Conservation (phyloP, 2,329 filamentous ascomycete genomes). For the Rutstroemia sp. region DNA sequence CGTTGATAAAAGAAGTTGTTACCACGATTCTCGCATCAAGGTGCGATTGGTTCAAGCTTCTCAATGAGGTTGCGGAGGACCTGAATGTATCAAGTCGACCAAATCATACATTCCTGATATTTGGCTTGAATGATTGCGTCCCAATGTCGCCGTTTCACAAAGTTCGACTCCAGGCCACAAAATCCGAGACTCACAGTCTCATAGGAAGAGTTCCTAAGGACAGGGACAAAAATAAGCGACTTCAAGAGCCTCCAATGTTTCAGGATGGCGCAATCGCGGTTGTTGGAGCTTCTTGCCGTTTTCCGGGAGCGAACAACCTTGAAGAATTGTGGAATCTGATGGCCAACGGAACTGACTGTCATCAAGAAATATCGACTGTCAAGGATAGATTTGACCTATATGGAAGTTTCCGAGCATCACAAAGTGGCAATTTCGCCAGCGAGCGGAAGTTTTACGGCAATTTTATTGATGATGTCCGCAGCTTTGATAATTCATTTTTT, state of each 20-base stretch:
- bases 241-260: background rate
- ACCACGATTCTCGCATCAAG: constrained; percentile 6
- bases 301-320: constrained; percentile 41
- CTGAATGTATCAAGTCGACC: background rate
- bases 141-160: background rate
- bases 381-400: constrained; percentile 10
- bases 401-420: constrained; percentile 8
- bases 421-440: background rate
- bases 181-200: background rate
- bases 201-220: background rate
- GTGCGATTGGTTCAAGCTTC: constrained; percentile 11
- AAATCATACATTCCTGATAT: background rate
- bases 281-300: constrained; percentile 44
- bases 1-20: background rate
- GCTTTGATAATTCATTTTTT: constrained; percentile 15
- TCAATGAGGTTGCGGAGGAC: constrained; percentile 5
- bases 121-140: constrained; percentile 1
- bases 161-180: background rate
- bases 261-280: constrained; percentile 35
- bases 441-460: constrained; percentile 7
- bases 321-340: constrained; percentile 69
- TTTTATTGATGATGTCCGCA: constrained; percentile 7
- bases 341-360: constrained; percentile 46
- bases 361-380: constrained; percentile 20
- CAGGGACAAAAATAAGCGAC: background rate